Conservation (phyloP, 2,329 filamentous ascomycete species). For the Colletotrichum magnum region DNA sequence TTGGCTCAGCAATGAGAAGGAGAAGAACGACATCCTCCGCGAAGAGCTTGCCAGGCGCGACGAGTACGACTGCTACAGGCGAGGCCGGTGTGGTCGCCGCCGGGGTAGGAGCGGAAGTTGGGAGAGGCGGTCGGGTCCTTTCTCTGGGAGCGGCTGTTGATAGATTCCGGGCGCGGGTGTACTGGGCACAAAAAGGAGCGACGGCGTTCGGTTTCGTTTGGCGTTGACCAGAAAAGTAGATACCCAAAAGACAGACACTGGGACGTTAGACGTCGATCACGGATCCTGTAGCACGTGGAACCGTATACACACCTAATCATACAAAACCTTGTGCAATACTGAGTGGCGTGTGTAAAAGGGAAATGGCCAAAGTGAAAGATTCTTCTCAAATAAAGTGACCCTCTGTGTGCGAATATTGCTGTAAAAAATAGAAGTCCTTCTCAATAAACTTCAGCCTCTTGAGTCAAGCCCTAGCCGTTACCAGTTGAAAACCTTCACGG, state of each 20-base stretch:
- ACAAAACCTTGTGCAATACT: too few species aligned
- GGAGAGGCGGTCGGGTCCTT: constrained; percentile 28
- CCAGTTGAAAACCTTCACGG: too few species aligned
- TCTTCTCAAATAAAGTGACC: too few species aligned
- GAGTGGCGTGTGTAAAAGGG: too few species aligned
- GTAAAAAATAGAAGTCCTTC: too few species aligned
- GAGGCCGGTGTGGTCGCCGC: constrained; percentile 19
- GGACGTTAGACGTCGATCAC: neutral
- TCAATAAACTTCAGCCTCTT: too few species aligned
- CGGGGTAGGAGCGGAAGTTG: constrained; percentile 32
- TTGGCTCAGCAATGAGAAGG: constrained; percentile 28
- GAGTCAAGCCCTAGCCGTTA: too few species aligned
- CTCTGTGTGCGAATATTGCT: too few species aligned
- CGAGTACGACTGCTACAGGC: constrained; percentile 20
- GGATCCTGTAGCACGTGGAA: neutral
- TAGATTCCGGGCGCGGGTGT: too few species aligned
- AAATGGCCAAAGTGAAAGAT: too few species aligned
- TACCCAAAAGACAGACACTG: neutral
- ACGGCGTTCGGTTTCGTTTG: neutral
- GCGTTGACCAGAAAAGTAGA: neutral
- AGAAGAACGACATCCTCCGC: constrained; percentile 28
- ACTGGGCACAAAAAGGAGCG: neutral
- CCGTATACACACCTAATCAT: too few species aligned
- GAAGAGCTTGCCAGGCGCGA: constrained; percentile 34
- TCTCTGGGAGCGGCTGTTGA: neutral